Conservation (phyloP, 1,139 yeast genomes). For the Yamadazyma dendronema region DNA sequence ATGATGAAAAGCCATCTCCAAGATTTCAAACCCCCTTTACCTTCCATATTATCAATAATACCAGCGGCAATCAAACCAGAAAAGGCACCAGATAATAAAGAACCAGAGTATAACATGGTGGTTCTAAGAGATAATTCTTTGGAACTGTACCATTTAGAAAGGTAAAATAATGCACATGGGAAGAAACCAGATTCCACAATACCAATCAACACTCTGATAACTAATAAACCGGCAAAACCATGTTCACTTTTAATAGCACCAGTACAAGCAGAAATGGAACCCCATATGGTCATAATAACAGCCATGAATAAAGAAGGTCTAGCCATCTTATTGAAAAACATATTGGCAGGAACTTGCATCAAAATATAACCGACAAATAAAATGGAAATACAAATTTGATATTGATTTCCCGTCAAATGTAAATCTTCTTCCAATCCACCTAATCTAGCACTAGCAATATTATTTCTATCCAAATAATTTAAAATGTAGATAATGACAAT, state of each 20-base stretch:
- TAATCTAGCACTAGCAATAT: slow-evolving; percentile 60
- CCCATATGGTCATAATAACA: slow-evolving; percentile 52
- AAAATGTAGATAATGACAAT: slow-evolving; percentile 51
- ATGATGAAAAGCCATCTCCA: slow-evolving; percentile 79
- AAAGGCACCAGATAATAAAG: slow-evolving; percentile 77
- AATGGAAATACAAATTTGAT: slow-evolving; percentile 55
- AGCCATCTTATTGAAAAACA: slow-evolving; percentile 48
- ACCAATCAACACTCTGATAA: slow-evolving; percentile 52
- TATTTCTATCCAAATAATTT: slow-evolving; percentile 58
- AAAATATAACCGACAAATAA: slow-evolving; percentile 61
- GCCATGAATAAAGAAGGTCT: slow-evolving; percentile 52
- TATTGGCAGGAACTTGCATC: slow-evolving; percentile 57
- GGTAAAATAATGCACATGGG: slow-evolving; percentile 49
- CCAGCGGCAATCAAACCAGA: slow-evolving; percentile 67
- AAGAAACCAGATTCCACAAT: slow-evolving; percentile 59
- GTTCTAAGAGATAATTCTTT: slow-evolving; percentile 51
- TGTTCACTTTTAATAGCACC: slow-evolving; percentile 19
- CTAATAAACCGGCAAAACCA: slow-evolving; percentile 42
- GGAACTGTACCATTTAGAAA: slow-evolving; percentile 50
- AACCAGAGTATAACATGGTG: slow-evolving; percentile 60
- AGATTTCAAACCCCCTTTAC: slow-evolving; percentile 39
- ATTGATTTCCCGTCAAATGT: slow-evolving; percentile 46
- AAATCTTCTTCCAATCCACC: slow-evolving; percentile 57
- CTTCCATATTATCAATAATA: slow-evolving; percentile 40
- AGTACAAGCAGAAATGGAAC: slow-evolving; percentile 46